Conservation (phyloP, 2,329 filamentous ascomycete species). For the Sclerotinia trifoliorum region DNA sequence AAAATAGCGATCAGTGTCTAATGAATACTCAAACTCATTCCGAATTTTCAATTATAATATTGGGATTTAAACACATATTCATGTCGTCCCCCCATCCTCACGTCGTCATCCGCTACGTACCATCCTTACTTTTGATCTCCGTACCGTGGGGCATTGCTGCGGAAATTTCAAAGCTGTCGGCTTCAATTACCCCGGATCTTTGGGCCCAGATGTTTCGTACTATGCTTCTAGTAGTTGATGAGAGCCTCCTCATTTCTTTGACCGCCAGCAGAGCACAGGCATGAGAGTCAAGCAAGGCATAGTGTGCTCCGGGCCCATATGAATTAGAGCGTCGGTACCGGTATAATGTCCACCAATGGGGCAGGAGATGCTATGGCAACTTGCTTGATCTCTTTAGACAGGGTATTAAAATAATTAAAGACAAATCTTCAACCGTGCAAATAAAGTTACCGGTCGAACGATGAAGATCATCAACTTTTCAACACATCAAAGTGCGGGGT, state of each 20-base stretch:
- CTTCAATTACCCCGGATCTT: conserved; percentile 11
- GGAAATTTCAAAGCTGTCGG: conserved; percentile 8
- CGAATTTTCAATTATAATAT: too few species aligned
- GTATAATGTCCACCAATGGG: conserved; percentile 18
- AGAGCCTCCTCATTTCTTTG: conserved; percentile 22
- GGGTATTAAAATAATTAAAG: too few species aligned
- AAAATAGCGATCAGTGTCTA: background rate
- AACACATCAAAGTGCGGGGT: conserved; percentile 6
- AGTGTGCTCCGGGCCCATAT: conserved; percentile 18
- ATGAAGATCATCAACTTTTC: conserved; percentile 11
- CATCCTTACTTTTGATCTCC: background rate
- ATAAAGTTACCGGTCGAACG: conserved; percentile 3
- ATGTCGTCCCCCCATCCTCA: background rate
- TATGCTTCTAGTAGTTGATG: conserved; percentile 19
- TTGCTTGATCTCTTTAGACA: background rate
- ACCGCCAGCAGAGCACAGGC: conserved; percentile 23
- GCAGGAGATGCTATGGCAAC: conserved; percentile 8
- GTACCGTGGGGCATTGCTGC: background rate
- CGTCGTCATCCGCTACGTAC: background rate
- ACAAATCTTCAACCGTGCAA: conserved; percentile 3
- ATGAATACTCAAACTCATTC: background rate
- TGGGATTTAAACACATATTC: background rate
- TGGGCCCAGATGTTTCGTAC: conserved; percentile 3
- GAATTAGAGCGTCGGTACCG: conserved; percentile 11
- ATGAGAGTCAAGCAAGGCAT: conserved; percentile 19